These are phyloP conservation scores for Scutellaria baicalensis DNA, from an alignment of 257 asterid species.

Conservation along the genomic window DNA sequence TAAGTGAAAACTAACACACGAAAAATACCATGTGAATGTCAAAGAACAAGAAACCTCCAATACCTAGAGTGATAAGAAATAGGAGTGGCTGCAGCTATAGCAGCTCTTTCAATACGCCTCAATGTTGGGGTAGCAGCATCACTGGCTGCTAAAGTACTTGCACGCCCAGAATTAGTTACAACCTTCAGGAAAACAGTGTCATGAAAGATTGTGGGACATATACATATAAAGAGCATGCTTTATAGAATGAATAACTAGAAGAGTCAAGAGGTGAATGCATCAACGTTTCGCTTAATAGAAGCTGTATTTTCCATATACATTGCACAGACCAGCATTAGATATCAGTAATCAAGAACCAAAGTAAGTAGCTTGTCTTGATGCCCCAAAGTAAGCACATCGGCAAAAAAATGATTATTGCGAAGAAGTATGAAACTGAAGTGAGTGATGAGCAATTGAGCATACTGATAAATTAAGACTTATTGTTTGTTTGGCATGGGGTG, in stretches of 20 bases:
- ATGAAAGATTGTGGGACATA: neutral
- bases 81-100: slow-evolving; percentile 99
- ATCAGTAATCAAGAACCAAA: neutral
- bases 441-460: neutral
- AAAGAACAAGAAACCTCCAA: slow-evolving; percentile 13
- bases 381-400: neutral
- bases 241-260: neutral
- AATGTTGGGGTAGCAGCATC: slow-evolving; percentile 97
- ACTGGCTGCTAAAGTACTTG: slow-evolving; percentile 90
- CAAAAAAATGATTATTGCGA: neutral
- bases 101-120: slow-evolving; percentile 98
- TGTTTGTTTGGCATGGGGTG: neutral
- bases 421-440: neutral
- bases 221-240: neutral
- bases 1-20: neutral
- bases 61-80: slow-evolving; percentile 92
- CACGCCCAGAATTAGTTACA: slow-evolving; percentile 97
- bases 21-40: neutral
- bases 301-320: neutral
- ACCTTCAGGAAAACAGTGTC: slow-evolving; percentile 37
- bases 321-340: neutral
- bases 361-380: neutral
- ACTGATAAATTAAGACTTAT: neutral
- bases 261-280: neutral
- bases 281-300: neutral